Evolutionary conservation across 2,329 filamentous ascomycete genomes (phyloP).

Genomic region (Pseudogymnoascus sp.): DNA sequence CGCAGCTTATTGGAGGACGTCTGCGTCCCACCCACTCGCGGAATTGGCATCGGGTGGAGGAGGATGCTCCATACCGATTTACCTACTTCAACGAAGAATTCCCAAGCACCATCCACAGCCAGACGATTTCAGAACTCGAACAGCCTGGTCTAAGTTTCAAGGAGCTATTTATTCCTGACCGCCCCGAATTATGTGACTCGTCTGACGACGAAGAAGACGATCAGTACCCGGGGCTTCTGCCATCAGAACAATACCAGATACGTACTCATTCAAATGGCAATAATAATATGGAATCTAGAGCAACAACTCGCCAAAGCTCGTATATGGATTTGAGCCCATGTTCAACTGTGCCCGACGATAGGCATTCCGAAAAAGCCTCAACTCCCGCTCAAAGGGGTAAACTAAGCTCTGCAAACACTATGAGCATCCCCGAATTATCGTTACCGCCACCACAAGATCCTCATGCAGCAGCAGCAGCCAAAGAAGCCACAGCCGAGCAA

Average conservation of each 20-base stretch:
- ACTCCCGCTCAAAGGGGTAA: background rate
- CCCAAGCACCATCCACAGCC: slow-evolving; percentile 89
- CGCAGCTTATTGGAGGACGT: slow-evolving; percentile 83
- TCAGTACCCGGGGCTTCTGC: slow-evolving; percentile 28
- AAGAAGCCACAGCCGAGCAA: slow-evolving; percentile 11
- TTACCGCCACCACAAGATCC: background rate
- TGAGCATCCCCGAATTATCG: background rate
- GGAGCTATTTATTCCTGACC: slow-evolving; percentile 87
- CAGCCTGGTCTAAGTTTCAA: slow-evolving; percentile 78
- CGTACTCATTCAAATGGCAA: slow-evolving; percentile 21
- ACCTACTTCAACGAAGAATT: slow-evolving; percentile 99
- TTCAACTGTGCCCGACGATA: slow-evolving; percentile 13
- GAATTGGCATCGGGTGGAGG: slow-evolving; percentile 80
- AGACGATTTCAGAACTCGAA: slow-evolving; percentile 87
- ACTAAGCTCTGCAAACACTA: background rate
- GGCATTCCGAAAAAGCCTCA: background rate
- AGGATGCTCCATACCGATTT: slow-evolving; percentile 88
- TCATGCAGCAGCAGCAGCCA: slow-evolving; percentile 17
- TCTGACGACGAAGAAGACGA: slow-evolving; percentile 59
- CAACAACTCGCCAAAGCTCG: slow-evolving; percentile 37
- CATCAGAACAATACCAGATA: slow-evolving; percentile 26
- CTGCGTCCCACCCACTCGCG: slow-evolving; percentile 67
- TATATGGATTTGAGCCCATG: slow-evolving; percentile 21
- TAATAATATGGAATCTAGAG: slow-evolving; percentile 38
- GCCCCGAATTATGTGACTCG: slow-evolving; percentile 65